A percentile compares a stretch with the other conserved stretches of the same genome.
Conservation (phyloP, 345 rosid species). For the Citrus trifoliata region DNA sequence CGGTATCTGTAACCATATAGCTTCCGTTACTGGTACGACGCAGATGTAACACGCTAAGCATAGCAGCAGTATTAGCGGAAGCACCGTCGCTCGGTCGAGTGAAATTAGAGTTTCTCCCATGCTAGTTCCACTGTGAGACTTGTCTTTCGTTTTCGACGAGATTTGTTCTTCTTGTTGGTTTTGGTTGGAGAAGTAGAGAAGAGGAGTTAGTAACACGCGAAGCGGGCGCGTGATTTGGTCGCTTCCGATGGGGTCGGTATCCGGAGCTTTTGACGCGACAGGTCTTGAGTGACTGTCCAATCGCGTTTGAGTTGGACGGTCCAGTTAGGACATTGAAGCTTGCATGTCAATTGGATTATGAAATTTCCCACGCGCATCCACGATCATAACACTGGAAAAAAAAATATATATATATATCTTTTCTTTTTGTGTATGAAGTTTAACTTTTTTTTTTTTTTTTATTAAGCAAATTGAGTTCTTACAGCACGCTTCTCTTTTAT, state of each 20-base stretch:
- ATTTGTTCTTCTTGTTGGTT: background rate
- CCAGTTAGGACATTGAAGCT: background rate
- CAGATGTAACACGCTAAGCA: constrained; percentile 17
- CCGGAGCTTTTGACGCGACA: constrained; percentile 1
- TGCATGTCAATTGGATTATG: background rate
- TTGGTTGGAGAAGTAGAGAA: background rate
- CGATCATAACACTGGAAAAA: background rate
- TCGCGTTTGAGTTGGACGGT: constrained; percentile 2
- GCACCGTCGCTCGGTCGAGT: constrained; percentile 4
- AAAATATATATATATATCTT: too few species aligned
- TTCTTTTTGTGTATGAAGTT: too few species aligned
- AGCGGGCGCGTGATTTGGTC: background rate
- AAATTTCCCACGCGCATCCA: background rate
- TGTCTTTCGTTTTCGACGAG: background rate
- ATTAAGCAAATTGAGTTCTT: too few species aligned
- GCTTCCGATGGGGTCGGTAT: background rate
- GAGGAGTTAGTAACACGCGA: background rate
- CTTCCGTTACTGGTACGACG: constrained; percentile 43
- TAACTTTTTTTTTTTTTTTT: too few species aligned
- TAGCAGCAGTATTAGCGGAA: constrained; percentile 19
- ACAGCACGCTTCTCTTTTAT: too few species aligned
- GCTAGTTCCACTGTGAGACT: background rate
- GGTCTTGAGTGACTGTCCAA: constrained; percentile 2
- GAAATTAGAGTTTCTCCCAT: background rate
- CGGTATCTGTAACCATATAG: constrained; percentile 78